phyloP scores from a whole-genome alignment of 257 asterid genomes.

The Fraxinus excelsior region DNA sequence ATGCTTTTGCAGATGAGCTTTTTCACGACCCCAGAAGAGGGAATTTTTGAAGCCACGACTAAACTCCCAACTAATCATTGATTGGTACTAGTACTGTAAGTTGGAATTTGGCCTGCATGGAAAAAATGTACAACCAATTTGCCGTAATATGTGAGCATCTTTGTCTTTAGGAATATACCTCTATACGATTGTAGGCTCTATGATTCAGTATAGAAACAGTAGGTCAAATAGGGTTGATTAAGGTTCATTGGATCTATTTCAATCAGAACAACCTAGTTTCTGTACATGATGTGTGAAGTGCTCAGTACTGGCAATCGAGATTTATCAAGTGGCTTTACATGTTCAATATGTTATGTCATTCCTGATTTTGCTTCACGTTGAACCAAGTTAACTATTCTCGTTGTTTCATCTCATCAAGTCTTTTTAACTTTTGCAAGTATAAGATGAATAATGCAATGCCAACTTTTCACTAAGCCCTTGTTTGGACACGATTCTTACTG shows the following conservation, averaged over 20 bases:
- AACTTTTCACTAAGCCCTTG: too few species aligned
- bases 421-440: background rate
- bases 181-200: conserved; percentile 31
- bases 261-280: conserved; percentile 23
- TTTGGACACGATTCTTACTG: too few species aligned
- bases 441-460: too few species aligned
- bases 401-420: background rate
- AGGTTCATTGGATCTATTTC: conserved; percentile 27
- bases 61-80: conserved; percentile 3
- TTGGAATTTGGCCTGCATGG: conserved; percentile 9
- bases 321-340: conserved; percentile 19
- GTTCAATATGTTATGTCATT: conserved; percentile 7
- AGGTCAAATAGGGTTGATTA: conserved; percentile 27
- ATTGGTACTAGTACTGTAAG: conserved; percentile 20
- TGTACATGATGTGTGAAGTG: conserved; percentile 36
- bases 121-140: conserved; percentile 4
- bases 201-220: conserved; percentile 14
- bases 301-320: conserved; percentile 15
- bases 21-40: conserved; percentile 43
- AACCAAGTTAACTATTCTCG: background rate
- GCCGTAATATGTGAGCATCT: conserved; percentile 27
- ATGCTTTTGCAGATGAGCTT: conserved; percentile 46
- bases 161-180: conserved; percentile 28
- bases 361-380: background rate
- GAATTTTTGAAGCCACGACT: conserved; percentile 28